A percentile compares a stretch with the other conserved stretches of the same genome.
Conservation (phyloP, 257 asterid genomes). For the Mentha longifolia region DNA sequence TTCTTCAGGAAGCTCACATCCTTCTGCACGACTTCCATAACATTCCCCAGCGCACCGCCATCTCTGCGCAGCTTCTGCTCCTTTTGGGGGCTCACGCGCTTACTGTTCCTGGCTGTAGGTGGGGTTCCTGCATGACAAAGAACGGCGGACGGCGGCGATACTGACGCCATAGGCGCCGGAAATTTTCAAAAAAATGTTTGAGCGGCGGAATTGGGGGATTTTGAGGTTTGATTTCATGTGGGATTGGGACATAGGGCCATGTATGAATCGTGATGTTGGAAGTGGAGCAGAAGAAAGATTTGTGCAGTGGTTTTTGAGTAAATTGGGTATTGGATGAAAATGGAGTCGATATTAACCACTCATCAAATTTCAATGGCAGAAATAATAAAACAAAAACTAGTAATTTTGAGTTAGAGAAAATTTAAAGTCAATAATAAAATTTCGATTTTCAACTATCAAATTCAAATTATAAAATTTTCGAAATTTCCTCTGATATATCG, state of each 20-base stretch:
- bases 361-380: neutral
- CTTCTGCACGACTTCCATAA: constrained; percentile 63
- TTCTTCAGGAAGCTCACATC: constrained; percentile 56
- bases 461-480: no score
- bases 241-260: constrained; percentile 15
- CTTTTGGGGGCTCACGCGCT: constrained; percentile 14
- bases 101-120: constrained; percentile 32
- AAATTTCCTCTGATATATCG: no score
- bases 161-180: constrained; percentile 38
- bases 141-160: constrained; percentile 39
- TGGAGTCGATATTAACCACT: constrained; percentile 8
- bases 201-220: neutral
- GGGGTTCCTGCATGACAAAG: constrained; percentile 33
- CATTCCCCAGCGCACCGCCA: constrained; percentile 55
- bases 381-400: neutral
- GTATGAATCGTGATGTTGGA: neutral
- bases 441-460: no score
- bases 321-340: constrained; percentile 9
- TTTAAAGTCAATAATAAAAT: no score
- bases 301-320: neutral
- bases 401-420: no score
- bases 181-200: neutral
- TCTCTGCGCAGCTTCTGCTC: constrained; percentile 37
- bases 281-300: neutral
- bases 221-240: constrained; percentile 17